A percentile compares a stretch with the other conserved stretches of the same genome.
phyloP scores from a whole-genome alignment of 164 flowering plant species.

The Saururus chinensis region DNA sequence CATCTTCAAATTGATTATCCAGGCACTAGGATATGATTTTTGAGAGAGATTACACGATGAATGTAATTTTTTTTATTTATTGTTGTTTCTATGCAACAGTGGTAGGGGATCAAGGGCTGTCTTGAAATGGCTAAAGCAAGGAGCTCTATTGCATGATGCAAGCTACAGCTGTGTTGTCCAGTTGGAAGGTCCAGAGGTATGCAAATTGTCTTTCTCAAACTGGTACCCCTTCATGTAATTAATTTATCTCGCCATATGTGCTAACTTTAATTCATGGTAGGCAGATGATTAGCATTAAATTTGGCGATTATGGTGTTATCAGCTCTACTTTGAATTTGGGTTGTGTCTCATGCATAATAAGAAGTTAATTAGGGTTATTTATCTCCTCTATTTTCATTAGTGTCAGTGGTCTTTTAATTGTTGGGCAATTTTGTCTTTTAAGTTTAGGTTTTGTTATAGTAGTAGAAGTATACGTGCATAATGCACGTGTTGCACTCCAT shows the following conservation, averaged over 20 bases:
- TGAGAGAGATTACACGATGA: no score
- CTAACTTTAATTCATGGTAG: neutral
- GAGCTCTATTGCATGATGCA: constrained; percentile 75
- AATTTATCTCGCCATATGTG: neutral
- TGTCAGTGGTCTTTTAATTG: no score
- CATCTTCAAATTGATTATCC: neutral
- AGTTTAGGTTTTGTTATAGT: no score
- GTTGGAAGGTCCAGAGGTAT: constrained; percentile 84
- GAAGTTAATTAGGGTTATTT: no score
- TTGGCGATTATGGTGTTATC: neutral
- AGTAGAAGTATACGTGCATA: no score
- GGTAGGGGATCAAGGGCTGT: constrained; percentile 87
- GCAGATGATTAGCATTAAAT: neutral
- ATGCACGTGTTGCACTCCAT: no score
- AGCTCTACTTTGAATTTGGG: neutral
- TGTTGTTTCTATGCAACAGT: constrained; percentile 32
- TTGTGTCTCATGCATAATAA: no score
- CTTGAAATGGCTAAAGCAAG: constrained; percentile 48
- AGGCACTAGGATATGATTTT: no score
- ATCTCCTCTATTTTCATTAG: no score
- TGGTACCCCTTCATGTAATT: neutral
- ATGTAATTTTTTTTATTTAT: no score
- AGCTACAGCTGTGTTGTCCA: constrained; percentile 63
- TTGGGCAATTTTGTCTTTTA: no score
- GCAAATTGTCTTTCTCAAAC: constrained; percentile 19